Percentiles rank a stretch among this genome's conserved stretches.
phyloP scores from a whole-genome alignment of 768 basidiomycete species.

The Tylopilus sp. region DNA sequence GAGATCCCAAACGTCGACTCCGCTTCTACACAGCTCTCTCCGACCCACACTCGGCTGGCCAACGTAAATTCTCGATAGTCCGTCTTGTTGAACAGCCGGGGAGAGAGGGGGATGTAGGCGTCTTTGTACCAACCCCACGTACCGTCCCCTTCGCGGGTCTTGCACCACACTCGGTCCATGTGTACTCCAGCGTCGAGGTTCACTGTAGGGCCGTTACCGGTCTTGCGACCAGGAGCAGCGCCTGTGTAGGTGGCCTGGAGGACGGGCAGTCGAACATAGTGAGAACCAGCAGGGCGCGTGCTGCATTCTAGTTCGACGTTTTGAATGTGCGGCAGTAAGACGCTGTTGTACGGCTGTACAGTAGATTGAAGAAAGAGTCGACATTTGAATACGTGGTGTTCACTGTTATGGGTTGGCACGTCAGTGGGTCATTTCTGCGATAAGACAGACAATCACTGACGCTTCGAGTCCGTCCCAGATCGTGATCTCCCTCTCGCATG shows the following conservation, averaged over 20 bases:
- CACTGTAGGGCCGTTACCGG: not conserved
- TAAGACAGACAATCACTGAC: conserved; percentile 9
- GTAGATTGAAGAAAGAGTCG: conserved; percentile 23
- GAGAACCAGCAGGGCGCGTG: conserved; percentile 10
- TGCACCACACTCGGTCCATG: conserved; percentile 21
- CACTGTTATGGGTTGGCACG: conserved; percentile 5
- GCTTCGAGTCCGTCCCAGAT: conserved; percentile 23
- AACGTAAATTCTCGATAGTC: conserved; percentile 45
- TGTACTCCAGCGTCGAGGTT: conserved; percentile 17
- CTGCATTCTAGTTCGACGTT: conserved; percentile 21
- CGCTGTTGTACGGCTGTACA: conserved; percentile 7
- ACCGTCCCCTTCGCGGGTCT: conserved; percentile 11
- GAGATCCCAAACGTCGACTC: conserved; percentile 40
- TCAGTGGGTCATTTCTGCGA: not conserved
- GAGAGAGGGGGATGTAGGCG: conserved; percentile 47
- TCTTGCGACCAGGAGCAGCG: not conserved
- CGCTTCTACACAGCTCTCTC: conserved; percentile 22
- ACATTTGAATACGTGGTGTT: conserved; percentile 20
- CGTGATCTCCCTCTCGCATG: conserved; percentile 16
- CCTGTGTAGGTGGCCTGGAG: conserved; percentile 18
- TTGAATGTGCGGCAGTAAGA: conserved; percentile 7
- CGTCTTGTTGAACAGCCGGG: conserved; percentile 42
- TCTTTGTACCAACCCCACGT: conserved; percentile 32
- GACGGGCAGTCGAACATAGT: not conserved
- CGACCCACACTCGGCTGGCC: conserved; percentile 36